These are phyloP conservation scores for Mortierella antarctica DNA, from an alignment of 192 early-diverging fungal species.

Conservation along the genomic window DNA sequence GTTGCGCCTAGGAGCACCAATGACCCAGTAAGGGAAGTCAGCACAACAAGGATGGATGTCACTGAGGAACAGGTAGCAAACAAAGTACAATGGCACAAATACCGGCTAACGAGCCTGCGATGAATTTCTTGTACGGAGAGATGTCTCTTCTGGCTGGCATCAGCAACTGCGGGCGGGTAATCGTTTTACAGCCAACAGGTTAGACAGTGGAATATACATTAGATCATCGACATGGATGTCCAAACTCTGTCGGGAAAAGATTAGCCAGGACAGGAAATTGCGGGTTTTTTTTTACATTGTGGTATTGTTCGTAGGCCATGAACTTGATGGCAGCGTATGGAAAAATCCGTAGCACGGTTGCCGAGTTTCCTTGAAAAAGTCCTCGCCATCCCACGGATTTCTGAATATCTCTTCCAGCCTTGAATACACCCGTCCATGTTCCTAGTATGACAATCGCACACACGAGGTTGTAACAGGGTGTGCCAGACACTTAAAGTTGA, in stretches of 20 bases:
- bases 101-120: slow-evolving; percentile 84
- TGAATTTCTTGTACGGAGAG: slow-evolving; percentile 75
- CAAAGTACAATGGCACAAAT: not conserved
- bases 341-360: slow-evolving; percentile 91
- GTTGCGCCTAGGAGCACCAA: slow-evolving; percentile 71
- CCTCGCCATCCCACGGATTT: slow-evolving; percentile 75
- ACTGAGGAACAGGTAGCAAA: no score
- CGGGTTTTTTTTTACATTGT: slow-evolving; percentile 42
- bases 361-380: slow-evolving; percentile 94
- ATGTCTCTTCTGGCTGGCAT: slow-evolving; percentile 60
- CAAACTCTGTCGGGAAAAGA: no score
- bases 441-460: slow-evolving; percentile 64
- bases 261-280: no score
- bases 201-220: no score
- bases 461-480: not conserved
- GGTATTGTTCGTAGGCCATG: slow-evolving; percentile 92
- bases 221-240: no score
- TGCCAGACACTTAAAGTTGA: not conserved
- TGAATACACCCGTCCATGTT: slow-evolving; percentile 79
- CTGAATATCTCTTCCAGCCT: slow-evolving; percentile 80
- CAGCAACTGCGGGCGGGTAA: slow-evolving; percentile 4
- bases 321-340: slow-evolving; percentile 97
- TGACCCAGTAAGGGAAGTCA: no score
- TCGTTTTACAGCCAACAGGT: no score
- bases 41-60: not conserved